phyloP scores from a whole-genome alignment of 192 early-diverging fungal species.

The Backusella circina region DNA sequence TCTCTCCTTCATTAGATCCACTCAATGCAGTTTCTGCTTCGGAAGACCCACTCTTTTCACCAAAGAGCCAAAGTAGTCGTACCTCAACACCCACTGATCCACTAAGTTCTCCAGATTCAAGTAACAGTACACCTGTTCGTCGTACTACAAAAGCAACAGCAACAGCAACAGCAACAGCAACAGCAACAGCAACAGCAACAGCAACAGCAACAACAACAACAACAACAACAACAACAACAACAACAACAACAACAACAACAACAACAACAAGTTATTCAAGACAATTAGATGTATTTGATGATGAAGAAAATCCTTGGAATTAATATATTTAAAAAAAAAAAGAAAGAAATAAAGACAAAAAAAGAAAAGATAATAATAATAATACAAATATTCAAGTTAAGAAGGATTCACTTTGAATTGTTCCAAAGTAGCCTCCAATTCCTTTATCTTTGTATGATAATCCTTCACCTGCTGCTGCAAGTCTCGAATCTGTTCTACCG shows the following conservation, averaged over 20 bases:
- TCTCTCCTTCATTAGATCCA: conserved; percentile 6
- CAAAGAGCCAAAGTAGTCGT: background rate
- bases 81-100: background rate
- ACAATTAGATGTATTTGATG: conserved; percentile 9
- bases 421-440: conserved; percentile 23
- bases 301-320: conserved; percentile 17
- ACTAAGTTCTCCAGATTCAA: conserved; percentile 2
- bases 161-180: too few relatives aligned
- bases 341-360: background rate
- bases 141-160: background rate
- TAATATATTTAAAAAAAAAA: background rate
- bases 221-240: too few relatives aligned
- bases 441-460: conserved; percentile 26
- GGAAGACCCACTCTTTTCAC: conserved; percentile 14
- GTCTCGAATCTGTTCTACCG: conserved; percentile 83
- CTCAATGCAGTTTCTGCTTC: conserved; percentile 6
- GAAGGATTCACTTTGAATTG: background rate
- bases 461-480: conserved; percentile 29
- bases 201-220: too few relatives aligned
- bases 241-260: background rate
- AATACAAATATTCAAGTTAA: background rate
- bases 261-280: background rate
- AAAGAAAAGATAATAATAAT: background rate
- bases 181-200: background rate
- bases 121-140: background rate